phyloP scores from a whole-genome alignment of 73 alveolate genomes.

The Halteria grandinella region DNA sequence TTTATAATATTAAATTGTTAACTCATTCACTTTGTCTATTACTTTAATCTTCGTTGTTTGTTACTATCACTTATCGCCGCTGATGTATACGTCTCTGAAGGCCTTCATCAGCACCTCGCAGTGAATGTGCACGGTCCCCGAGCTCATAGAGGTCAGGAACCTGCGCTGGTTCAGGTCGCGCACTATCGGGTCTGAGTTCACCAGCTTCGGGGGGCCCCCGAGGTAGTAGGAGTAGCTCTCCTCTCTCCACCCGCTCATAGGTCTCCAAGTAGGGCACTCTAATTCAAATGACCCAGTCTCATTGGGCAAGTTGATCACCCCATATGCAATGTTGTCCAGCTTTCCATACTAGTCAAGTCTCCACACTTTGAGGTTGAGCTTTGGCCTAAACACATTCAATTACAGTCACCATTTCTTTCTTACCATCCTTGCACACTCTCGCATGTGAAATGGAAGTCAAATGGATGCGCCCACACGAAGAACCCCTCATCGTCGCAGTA shows the following conservation, averaged over 20 bases:
- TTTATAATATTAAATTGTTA: too few species aligned
- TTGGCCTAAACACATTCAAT: slow-evolving; percentile 50
- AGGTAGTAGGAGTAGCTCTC: slow-evolving; percentile 59
- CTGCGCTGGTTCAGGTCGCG: slow-evolving; percentile 55
- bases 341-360: slow-evolving; percentile 66
- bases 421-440: slow-evolving; percentile 68
- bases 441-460: slow-evolving; percentile 61
- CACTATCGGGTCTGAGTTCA: slow-evolving; percentile 52
- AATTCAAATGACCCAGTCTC: slow-evolving; percentile 66
- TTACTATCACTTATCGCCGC: slow-evolving; percentile 56
- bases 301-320: slow-evolving; percentile 61
- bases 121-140: slow-evolving; percentile 67
- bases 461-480: slow-evolving; percentile 72
- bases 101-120: slow-evolving; percentile 66
- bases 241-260: slow-evolving; percentile 68
- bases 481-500: slow-evolving; percentile 74
- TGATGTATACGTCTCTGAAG: slow-evolving; percentile 45
- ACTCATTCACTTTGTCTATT: too few species aligned
- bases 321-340: slow-evolving; percentile 61
- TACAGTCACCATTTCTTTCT: too few species aligned
- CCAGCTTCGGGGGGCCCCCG: slow-evolving; percentile 75
- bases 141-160: slow-evolving; percentile 53
- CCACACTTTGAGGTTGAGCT: slow-evolving; percentile 52
- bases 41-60: too few species aligned
- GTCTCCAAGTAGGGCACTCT: slow-evolving; percentile 77